Evolutionary conservation across 495 filamentous ascomycete genomes (phyloP), one percentile per base, ranked within the genome.

Genomic region (Aspergillus haitiensis): DNA sequence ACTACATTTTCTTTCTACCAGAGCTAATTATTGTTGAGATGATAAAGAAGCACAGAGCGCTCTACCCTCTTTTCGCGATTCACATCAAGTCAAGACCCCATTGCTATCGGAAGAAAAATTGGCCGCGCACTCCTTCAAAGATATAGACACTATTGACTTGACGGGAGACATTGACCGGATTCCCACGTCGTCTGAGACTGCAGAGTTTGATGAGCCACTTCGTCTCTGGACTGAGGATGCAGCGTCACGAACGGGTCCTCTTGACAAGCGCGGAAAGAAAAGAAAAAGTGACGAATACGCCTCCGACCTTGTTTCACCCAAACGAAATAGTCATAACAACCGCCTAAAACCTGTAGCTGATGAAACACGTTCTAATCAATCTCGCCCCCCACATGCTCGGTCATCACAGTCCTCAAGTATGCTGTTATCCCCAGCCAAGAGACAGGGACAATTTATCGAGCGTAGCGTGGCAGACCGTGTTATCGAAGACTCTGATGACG

Each of bases 221-320:
- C 69, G 68, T 36, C 36, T 89, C 60, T 90, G 86, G 88, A 74
- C 72, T 13, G 86, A 88, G 63, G 84, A 85, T 33, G 76, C 74
- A 48, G 79, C 81, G 16, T 69, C 66, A 15, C 72, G 81, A 47
- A 71, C 67, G 54, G 70, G 75, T 39, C 75, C 81, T 37, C 31
- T 67, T 2, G 67, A 80, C 5, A 84, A 77, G 65, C 81, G 81
- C 59, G 78, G 81, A 10, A 86, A 84, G 71, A 93, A 92, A 72
- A 72, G 90, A 48, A 93, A 91, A 65, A 91, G 89, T 61, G 82
- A 87, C 40, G 86, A 89, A 54, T 83, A 87, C 50, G 81, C 80
- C 42, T 76, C 77, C 13, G 79, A 82, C 64, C 68, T 78, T 15
- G 48, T 69, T 0, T 72, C 75, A 2, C 72, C 74, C 7, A 69